A percentile compares a stretch with the other conserved stretches of the same genome.
These are phyloP conservation scores for Starmerella stigmatis DNA, from an alignment of 805 yeast genomes.

Conservation along the genomic window DNA sequence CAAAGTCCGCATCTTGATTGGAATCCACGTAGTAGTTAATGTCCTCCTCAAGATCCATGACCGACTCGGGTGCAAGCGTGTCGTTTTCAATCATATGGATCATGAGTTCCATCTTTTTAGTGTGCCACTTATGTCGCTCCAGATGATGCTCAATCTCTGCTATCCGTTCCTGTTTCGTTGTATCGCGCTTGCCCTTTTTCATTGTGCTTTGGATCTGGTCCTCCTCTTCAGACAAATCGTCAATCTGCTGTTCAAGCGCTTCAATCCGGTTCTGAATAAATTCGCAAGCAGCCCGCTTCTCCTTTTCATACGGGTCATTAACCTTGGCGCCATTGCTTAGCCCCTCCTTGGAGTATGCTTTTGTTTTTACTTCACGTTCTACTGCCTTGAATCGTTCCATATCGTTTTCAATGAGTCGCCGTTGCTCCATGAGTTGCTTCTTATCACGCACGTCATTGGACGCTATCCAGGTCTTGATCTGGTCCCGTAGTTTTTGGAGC, in stretches of 20 bases:
- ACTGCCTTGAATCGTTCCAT: conserved; percentile 95
- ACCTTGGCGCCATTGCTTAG: conserved; percentile 43
- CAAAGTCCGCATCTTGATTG: conserved; percentile 84
- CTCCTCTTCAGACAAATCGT: conserved; percentile 62
- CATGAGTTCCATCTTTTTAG: conserved; percentile 64
- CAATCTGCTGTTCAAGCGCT: conserved; percentile 72
- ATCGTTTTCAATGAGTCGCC: conserved; percentile 50
- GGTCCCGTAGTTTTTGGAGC: conserved; percentile 86
- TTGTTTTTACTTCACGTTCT: conserved; percentile 85
- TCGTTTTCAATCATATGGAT: conserved; percentile 70
- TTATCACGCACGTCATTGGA: conserved; percentile 88
- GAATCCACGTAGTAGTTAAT: conserved; percentile 87
- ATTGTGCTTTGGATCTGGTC: conserved; percentile 43
- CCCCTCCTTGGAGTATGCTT: conserved; percentile 90
- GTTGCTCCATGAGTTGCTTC: conserved; percentile 65
- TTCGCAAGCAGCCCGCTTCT: conserved; percentile 59
- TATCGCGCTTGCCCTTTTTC: conserved; percentile 53
- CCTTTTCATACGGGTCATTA: conserved; percentile 72
- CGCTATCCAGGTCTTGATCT: conserved; percentile 87
- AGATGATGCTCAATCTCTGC: conserved; percentile 52
- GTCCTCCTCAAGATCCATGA: conserved; percentile 74
- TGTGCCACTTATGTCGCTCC: conserved; percentile 72
- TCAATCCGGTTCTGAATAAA: conserved; percentile 65
- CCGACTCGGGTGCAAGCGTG: conserved; percentile 62
- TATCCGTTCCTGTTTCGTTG: conserved; percentile 45